Base-by-base conservation (phyloP, 2,329 filamentous ascomycete genomes). In the Chaetomiaceae sp. region DNA sequence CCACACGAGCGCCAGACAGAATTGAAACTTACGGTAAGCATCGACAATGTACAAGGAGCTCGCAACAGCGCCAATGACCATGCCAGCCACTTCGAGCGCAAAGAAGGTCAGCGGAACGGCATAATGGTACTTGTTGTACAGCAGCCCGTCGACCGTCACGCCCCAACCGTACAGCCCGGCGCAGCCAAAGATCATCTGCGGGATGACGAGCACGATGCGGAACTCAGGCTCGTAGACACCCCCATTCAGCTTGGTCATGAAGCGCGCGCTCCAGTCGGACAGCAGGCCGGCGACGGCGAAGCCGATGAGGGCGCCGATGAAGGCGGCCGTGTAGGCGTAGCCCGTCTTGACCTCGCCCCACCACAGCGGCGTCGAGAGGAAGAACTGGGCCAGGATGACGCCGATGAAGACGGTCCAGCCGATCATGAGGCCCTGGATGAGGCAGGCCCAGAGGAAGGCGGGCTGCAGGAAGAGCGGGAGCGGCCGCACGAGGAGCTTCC, bases 391-490 rank as follows among this genome's bases (percentile, higher is more conserved):
- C 42, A 95, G 74, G 60, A 94, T 83, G 56, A 94, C 86, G 53
- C 89, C 88, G 60, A 95, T 92, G 65, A 96, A 89, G 15, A 96
- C 89, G 1, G 91, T 95, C 91, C 92, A 97, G 59, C 91, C 92
- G 64, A 96, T 96, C 65, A 96, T 82, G 4, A 88, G 83, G 15
- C 91, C 91, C 76, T 96, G 91, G 46, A 91, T 89, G 3, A 96
- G 75, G 63, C 76, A 78, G 22, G 76, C 78, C 88, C 90, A 96
- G 37, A 95, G 70, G 61, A 96, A 89, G 7, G 88, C 89, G 0
- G 91, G 91, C 66, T 96, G 91, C 6, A 87, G 68, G 62, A 95
- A 86, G 1, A 96, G 79, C 0, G 89, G 89, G 49, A 96, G 85
- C 0, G 91, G 92, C 3, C 91, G 81, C n/a, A 84, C 64, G 15